Evolutionary conservation across 805 yeast genomes (phyloP), one percentile per base, ranked within the genome.

Genomic region (Lipomyces chichibuensis): DNA sequence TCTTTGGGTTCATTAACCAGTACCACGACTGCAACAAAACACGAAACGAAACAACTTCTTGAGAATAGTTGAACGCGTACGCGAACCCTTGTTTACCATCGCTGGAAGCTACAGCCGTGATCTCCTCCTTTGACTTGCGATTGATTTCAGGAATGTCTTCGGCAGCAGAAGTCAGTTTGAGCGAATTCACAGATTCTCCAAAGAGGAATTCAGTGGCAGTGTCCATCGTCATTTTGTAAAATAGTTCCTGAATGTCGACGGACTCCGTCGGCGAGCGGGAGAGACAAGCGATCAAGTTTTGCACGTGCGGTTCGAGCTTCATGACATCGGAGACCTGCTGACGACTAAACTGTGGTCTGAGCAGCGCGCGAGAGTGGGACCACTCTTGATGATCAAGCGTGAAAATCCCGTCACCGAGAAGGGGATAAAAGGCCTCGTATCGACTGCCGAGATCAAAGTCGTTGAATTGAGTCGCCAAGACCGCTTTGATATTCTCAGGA

Each of bases 321-420:
- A 63, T 68, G 2, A 77, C 65, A 46, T 74, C 75, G 29, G 43
- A 29, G 29, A 78, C 74, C 71, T 77, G 78, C 59, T 75, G 75
- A 6, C 75, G 70, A 55, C 74, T 61, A 69, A 78, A 78, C 69
- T 76, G 79, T 6, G 81, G 81, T 52, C 79, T 73, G 39, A 78
- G 72, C 73, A 78, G 60, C 6, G 76, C 73, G n/a, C 81, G 70
- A 17, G 80, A 74, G 60, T 77, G 80, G 58, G 73, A 73, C 81
- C 81, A 78, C 33, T 71, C 74, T 52, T 70, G 70, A 32, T 79
- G 79, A 37, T 74, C 73, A 25, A 75, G 72, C 3, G 80, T 78
- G 71, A 78, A 78, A 57, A 78, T 78, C 4, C 81, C 80, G 37
- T 71, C 67, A 7, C 80, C 80, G 11, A 78, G 69, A 20, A 78